A percentile compares a stretch with the other conserved stretches of the same genome.
These are phyloP conservation scores for Vicia faba DNA, from an alignment of 306 rosid genomes.

Conservation along the genomic window DNA sequence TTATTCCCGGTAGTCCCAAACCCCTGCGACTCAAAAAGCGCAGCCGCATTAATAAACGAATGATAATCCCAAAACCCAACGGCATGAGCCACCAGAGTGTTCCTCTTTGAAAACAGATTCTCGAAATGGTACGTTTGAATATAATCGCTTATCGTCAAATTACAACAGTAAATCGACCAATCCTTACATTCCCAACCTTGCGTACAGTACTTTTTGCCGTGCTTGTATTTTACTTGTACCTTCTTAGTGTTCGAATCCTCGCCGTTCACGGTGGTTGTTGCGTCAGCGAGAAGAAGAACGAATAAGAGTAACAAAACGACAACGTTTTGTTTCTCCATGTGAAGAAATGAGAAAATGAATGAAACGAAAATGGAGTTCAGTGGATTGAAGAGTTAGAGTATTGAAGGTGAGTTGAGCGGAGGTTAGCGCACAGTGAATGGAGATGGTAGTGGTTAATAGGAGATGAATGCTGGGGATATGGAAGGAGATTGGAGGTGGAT, in stretches of 20 bases:
- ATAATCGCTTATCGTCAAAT: conserved; percentile 67
- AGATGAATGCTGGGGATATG: too few species aligned
- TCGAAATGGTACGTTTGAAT: conserved; percentile 85
- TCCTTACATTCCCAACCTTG: conserved; percentile 84
- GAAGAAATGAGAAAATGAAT: background rate
- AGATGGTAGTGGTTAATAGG: too few species aligned
- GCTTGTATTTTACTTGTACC: conserved; percentile 55
- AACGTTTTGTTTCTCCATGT: conserved; percentile 6
- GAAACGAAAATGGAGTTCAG: background rate
- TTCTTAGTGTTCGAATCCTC: conserved; percentile 43
- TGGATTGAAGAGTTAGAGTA: too few species aligned
- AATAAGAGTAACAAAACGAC: background rate
- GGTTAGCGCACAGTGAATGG: too few species aligned
- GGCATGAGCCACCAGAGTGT: conserved; percentile 77
- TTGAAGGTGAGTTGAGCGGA: too few species aligned
- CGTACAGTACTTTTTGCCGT: conserved; percentile 69
- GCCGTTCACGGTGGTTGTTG: conserved; percentile 33
- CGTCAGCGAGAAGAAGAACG: conserved; percentile 13
- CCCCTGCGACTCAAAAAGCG: conserved; percentile 68
- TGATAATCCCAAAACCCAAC: conserved; percentile 87
- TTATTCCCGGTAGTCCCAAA: conserved; percentile 90
- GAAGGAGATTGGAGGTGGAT: too few species aligned
- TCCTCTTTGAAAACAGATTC: conserved; percentile 77
- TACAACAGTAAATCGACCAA: conserved; percentile 76
- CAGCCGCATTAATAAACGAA: conserved; percentile 73